These are phyloP conservation scores for Xylaria intraflava DNA, from an alignment of 495 filamentous ascomycete species.

Conservation along the genomic window DNA sequence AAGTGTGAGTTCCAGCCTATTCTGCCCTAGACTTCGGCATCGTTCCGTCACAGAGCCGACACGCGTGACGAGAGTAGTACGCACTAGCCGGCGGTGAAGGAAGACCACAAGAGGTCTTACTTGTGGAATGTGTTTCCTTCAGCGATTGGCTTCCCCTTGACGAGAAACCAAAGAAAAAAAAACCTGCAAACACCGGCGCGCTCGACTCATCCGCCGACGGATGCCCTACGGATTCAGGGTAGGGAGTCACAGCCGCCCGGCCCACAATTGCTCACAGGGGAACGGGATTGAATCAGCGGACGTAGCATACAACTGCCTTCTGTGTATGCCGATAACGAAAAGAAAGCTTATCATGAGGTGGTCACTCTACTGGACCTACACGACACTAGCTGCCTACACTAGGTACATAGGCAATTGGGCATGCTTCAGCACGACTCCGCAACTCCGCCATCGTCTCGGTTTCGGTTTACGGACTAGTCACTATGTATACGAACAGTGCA, in stretches of 20 bases:
- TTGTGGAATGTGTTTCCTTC: conserved; percentile 4
- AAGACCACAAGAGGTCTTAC: conserved; percentile 4
- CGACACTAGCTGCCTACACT: too few relatives aligned
- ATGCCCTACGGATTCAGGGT: background rate
- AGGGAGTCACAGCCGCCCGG: background rate
- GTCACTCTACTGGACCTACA: too few relatives aligned
- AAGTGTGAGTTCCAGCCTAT: too few relatives aligned
- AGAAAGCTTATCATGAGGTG: background rate
- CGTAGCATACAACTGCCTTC: too few relatives aligned
- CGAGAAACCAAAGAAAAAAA: conserved; percentile 6
- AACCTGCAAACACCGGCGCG: background rate
- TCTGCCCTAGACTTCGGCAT: too few relatives aligned
- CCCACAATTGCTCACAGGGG: background rate
- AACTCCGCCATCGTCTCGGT: too few relatives aligned
- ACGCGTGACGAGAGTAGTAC: background rate
- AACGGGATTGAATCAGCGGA: background rate
- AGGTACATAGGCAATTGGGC: too few relatives aligned
- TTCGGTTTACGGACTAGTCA: too few relatives aligned
- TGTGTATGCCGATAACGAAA: too few relatives aligned
- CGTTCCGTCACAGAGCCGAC: too few relatives aligned
- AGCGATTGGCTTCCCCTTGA: conserved; percentile 4
- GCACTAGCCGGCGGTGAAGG: background rate
- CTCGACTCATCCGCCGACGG: background rate
- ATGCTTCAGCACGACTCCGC: too few relatives aligned
- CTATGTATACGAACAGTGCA: too few relatives aligned